Percentiles rank a stretch among this genome's conserved stretches.
Evolutionary conservation across 2,329 filamentous ascomycete species (phyloP).

Genomic region (Fusarium abutilonis): DNA sequence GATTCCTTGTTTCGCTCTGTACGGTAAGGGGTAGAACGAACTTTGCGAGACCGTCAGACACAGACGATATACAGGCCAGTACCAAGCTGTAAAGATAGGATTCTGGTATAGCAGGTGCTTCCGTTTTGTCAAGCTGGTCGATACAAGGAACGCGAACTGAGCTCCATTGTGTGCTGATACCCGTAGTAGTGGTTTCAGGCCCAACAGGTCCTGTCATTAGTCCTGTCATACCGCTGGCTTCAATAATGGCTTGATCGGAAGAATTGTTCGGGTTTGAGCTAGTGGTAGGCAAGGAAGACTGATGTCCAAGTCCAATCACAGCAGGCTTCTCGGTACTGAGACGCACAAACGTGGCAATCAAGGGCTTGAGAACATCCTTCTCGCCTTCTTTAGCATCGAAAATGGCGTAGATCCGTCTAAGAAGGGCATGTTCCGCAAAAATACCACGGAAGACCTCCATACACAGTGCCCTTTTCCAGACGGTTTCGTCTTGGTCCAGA

Average conservation of each 20-base stretch:
- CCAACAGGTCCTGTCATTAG: slow-evolving; percentile 81
- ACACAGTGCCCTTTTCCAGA: slow-evolving; percentile 89
- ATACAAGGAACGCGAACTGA: slow-evolving; percentile 86
- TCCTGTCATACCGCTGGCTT: slow-evolving; percentile 86
- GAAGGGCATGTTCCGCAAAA: slow-evolving; percentile 80
- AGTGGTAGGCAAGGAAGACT: slow-evolving; percentile 82
- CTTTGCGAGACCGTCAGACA: slow-evolving; percentile 92
- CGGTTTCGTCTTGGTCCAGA: slow-evolving; percentile 82
- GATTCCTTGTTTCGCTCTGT: slow-evolving; percentile 70
- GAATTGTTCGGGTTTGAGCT: slow-evolving; percentile 65
- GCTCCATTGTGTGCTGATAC: slow-evolving; percentile 93
- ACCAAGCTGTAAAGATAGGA: slow-evolving; percentile 94
- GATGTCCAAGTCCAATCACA: slow-evolving; percentile 87
- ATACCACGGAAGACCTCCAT: slow-evolving; percentile 91
- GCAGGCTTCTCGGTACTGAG: slow-evolving; percentile 90
- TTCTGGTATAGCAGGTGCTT: slow-evolving; percentile 83
- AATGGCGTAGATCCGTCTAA: slow-evolving; percentile 80
- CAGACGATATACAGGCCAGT: slow-evolving; percentile 85
- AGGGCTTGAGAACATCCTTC: slow-evolving; percentile 80
- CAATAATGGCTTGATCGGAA: slow-evolving; percentile 86
- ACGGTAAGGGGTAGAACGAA: slow-evolving; percentile 93
- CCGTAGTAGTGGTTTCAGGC: slow-evolving; percentile 73
- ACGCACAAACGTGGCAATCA: slow-evolving; percentile 90
- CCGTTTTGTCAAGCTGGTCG: slow-evolving; percentile 92
- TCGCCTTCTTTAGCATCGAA: slow-evolving; percentile 80